A percentile compares a stretch with the other conserved stretches of the same genome.
phyloP scores from a whole-genome alignment of 1,139 yeast species.

The Debaryomyces sp. region DNA sequence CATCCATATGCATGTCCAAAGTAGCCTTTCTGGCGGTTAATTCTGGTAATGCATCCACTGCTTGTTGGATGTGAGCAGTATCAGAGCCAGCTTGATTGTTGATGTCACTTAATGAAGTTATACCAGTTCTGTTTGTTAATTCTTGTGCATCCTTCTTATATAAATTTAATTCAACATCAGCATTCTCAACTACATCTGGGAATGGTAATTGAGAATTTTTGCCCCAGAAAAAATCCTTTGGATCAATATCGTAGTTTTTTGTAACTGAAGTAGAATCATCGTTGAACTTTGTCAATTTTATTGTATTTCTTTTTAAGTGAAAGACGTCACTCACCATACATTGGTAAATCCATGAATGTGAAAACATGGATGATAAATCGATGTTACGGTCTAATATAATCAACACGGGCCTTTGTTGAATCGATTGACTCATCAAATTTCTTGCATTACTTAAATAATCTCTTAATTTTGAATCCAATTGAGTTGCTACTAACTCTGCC shows the following conservation, averaged over 20 bases:
- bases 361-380: constrained; percentile 90
- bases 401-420: constrained; percentile 69
- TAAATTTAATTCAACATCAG: constrained; percentile 76
- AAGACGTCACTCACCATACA: constrained; percentile 95
- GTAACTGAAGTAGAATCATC: constrained; percentile 39
- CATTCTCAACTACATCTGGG: constrained; percentile 97
- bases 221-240: constrained; percentile 90
- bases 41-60: constrained; percentile 91
- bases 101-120: constrained; percentile 68
- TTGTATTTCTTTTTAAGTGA: constrained; percentile 73
- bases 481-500: constrained; percentile 90
- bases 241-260: constrained; percentile 82
- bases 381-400: constrained; percentile 84
- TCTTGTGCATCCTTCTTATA: constrained; percentile 89
- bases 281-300: constrained; percentile 44
- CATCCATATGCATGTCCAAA: constrained; percentile 96
- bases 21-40: constrained; percentile 84
- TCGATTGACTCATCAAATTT: constrained; percentile 27
- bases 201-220: constrained; percentile 85
- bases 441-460: constrained; percentile 81
- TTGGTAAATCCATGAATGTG: constrained; percentile 98
- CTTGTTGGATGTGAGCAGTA: constrained; percentile 80
- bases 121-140: constrained; percentile 79
- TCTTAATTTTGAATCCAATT: constrained; percentile 77
- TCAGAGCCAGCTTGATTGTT: constrained; percentile 59